Percentiles rank a stretch among this genome's conserved stretches.
Conservation (phyloP, 1,139 yeast species). For the Pichia sp. region DNA sequence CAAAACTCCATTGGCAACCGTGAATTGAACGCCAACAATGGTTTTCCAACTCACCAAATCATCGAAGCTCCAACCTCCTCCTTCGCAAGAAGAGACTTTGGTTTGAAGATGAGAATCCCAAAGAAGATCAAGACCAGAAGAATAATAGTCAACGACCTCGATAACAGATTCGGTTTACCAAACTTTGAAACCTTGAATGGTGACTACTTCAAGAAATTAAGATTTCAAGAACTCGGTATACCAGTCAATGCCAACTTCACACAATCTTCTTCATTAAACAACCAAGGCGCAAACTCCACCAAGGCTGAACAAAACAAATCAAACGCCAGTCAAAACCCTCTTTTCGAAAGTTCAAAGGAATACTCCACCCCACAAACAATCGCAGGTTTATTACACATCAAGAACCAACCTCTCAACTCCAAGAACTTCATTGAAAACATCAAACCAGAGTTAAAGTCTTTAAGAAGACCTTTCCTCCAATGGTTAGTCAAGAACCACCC, state of each 20-base stretch:
- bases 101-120: constrained; percentile 59
- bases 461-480: constrained; percentile 39
- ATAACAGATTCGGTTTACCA: constrained; percentile 51
- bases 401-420: constrained; percentile 24
- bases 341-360: constrained; percentile 23
- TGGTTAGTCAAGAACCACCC: constrained; percentile 42
- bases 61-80: constrained; percentile 58
- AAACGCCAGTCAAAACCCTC: constrained; percentile 20
- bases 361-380: constrained; percentile 19
- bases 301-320: not conserved
- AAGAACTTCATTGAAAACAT: constrained; percentile 22
- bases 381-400: constrained; percentile 27
- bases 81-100: constrained; percentile 58
- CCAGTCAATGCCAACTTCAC: constrained; percentile 29
- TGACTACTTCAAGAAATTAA: constrained; percentile 44
- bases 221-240: constrained; percentile 53
- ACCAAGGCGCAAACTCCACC: not conserved
- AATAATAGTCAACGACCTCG: constrained; percentile 50
- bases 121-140: constrained; percentile 45
- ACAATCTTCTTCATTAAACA: not conserved
- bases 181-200: constrained; percentile 50
- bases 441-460: constrained; percentile 25
- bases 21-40: constrained; percentile 24
- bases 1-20: constrained; percentile 28
- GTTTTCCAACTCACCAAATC: constrained; percentile 54